Evolutionary conservation across 2,329 filamentous ascomycete genomes (phyloP), one percentile per base, ranked within the genome.

Genomic region (Aspergillus aculeatus): DNA sequence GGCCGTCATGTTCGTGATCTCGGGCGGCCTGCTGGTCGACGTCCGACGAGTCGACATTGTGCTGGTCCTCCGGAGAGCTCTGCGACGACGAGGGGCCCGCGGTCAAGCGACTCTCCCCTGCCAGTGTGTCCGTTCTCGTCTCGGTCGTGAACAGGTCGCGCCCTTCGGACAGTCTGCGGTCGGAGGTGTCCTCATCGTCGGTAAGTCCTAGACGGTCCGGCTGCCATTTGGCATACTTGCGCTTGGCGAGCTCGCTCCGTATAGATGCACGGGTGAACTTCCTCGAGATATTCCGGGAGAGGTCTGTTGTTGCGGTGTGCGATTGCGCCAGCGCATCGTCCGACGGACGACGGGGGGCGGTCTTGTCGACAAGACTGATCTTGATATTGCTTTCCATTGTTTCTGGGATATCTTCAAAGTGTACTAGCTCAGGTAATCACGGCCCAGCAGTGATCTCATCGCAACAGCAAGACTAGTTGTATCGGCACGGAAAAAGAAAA

Each of bases 161-260:
- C 16, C 38, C 38, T 16, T 41, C 38, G 14, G 38, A 41, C 14
- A 14, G 12, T 16, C 38, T 5, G 38, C 38, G 38, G 38, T 63
- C 24, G 66, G 64, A 23, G 61, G 64, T 57, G 60, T 65, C 50
- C 54, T 61, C 63, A 26, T 63, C 58, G 11, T 71, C 66, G 3
- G 69, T 54, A 7, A 73, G 81, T 62, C 83, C 84, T 58, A 86
- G 82, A 78, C 83, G 71, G 71, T 87, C 70, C 73, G 87, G 71
- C 78, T 81, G 78, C 73, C 76, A 82, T 70, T 80, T 81, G 19
- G 77, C 76, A 58, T 81, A 82, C 68, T 80, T 81, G 38, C 79
- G 68, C 57, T 73, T 75, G 9, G 70, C 66, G 16, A 78, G 69
- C 50, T 75, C 73, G 19, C 74, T 72, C 50, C 74, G 75, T n/a